Percentiles rank a stretch among this genome's conserved stretches.
phyloP scores from a whole-genome alignment of 1,284 basidiomycete genomes.

The Rhodofomes roseus region DNA sequence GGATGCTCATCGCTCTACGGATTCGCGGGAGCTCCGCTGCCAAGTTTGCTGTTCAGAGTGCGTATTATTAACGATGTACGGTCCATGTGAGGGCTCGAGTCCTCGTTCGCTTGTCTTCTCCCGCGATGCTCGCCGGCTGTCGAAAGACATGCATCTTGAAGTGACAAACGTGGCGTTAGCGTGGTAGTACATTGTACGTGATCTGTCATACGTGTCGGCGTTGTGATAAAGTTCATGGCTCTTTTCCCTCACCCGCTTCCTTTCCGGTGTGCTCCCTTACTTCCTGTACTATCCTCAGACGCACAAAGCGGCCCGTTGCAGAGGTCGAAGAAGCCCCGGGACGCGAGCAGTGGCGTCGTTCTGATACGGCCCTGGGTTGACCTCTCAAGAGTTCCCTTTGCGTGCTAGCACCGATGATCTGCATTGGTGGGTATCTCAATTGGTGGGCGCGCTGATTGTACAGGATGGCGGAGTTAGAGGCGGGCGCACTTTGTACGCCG shows the following conservation, averaged over 20 bases:
- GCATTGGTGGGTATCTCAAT: not conserved
- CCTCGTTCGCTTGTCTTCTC: slow-evolving; percentile 25
- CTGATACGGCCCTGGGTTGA: slow-evolving; percentile 12
- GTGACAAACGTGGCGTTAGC: slow-evolving; percentile 27
- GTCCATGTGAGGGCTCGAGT: slow-evolving; percentile 8
- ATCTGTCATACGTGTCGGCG: slow-evolving; percentile 24
- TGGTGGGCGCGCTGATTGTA: not conserved
- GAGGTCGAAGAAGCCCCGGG: slow-evolving; percentile 5
- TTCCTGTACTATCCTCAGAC: not conserved
- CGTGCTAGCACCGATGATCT: slow-evolving; percentile 5
- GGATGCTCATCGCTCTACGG: not conserved
- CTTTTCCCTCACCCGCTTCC: slow-evolving; percentile 3
- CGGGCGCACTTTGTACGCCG: slow-evolving; percentile 3
- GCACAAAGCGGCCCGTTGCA: not conserved
- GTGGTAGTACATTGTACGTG: slow-evolving; percentile 24
- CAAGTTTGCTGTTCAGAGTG: not conserved
- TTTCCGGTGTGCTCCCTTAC: slow-evolving; percentile 4
- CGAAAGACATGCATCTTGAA: slow-evolving; percentile 15
- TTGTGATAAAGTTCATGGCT: slow-evolving; percentile 5
- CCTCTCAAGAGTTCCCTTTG: not conserved
- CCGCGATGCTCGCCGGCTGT: slow-evolving; percentile 31
- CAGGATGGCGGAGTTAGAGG: slow-evolving; percentile 1
- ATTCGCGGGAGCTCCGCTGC: not conserved
- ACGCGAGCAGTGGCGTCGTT: slow-evolving; percentile 19
- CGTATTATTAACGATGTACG: not conserved